Evolutionary conservation across 1,284 basidiomycete genomes (phyloP), one percentile per base, ranked within the genome.

Genomic region (Somion occarium): DNA sequence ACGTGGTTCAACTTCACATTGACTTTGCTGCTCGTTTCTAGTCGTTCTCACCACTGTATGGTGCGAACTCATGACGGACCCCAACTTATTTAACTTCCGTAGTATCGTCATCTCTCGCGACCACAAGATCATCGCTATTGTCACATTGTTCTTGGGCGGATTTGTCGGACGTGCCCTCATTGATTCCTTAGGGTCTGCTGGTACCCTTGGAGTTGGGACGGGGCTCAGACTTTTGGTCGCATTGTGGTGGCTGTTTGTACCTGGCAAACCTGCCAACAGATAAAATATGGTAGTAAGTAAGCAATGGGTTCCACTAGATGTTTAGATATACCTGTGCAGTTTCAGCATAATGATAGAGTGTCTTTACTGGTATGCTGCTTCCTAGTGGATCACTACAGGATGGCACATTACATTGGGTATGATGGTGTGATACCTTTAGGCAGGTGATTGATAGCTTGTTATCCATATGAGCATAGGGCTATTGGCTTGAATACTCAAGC

Each of bases 41-140:
- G 82, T 84, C 50, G 81, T 83, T 44, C 72, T 90, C 19, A 91
- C 88, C 4, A 91, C 89, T 5, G 82, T 90, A 19, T 93, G 90
- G 90, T 88, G 91, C 51, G 89, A 93, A 66, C 79, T 93, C 49
- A 77, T 89, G 73, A 83, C 83, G 46, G 89, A 92, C 64, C 89
- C 91, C 0, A 71, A 79, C 43, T 74, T 93, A 7, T 87, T 84
- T 73, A 69, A 68, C 27, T 43, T 81, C 42, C 73, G 73, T 38
- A 66, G 73, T 30, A 69, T 74, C 51, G 74, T 87, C 53, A 69
- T 69, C 25, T 74, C 83, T 1, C 82, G 91, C 34, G 91, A 93
- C 64, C 83, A 91, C 67, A 83, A 85, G 58, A 59, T 84, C 47
- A 71, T 88, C 56, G 90, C 83, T 0, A 84, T 89, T 48, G 43